A percentile compares a stretch with the other conserved stretches of the same genome.
Evolutionary conservation across 2,329 filamentous ascomycete species (phyloP).

Genomic region (Scytalidium lignicola): DNA sequence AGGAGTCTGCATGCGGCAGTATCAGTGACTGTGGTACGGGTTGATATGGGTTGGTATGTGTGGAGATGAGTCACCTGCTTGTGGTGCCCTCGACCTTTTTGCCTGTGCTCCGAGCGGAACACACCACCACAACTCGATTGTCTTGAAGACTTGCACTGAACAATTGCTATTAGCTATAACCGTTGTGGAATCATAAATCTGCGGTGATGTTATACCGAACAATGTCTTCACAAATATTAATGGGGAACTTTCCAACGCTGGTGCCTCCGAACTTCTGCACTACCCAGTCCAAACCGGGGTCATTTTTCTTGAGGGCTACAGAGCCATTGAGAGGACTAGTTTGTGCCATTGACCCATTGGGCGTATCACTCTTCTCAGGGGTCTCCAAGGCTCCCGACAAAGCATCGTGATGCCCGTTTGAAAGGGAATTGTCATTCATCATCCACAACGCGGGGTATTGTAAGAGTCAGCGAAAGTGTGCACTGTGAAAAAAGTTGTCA

Average conservation of each 20-base stretch:
- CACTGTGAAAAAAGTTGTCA: not conserved
- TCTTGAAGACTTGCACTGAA: constrained; percentile 54
- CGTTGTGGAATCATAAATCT: not conserved
- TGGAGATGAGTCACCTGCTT: constrained; percentile 64
- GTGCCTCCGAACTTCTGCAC: constrained; percentile 96
- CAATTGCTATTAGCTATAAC: constrained; percentile 8
- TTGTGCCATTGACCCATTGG: not conserved
- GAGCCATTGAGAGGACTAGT: not conserved
- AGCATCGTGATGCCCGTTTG: constrained; percentile 14
- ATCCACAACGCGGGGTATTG: constrained; percentile 5
- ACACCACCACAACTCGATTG: constrained; percentile 84
- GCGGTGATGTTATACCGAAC: constrained; percentile 43
- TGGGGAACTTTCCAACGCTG: constrained; percentile 88
- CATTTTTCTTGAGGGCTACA: constrained; percentile 22
- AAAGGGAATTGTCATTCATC: constrained; percentile 14
- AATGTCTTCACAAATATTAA: constrained; percentile 68
- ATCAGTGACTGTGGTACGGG: not conserved
- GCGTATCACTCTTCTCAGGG: not conserved
- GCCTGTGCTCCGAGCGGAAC: constrained; percentile 88
- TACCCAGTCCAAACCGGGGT: constrained; percentile 55
- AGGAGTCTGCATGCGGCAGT: constrained; percentile 34
- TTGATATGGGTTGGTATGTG: not conserved
- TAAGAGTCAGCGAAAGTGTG: not conserved
- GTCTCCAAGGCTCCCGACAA: constrained; percentile 2
- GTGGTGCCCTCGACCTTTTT: constrained; percentile 95